Conservation (phyloP, 495 filamentous ascomycete genomes). For the Neurospora cerealis region DNA sequence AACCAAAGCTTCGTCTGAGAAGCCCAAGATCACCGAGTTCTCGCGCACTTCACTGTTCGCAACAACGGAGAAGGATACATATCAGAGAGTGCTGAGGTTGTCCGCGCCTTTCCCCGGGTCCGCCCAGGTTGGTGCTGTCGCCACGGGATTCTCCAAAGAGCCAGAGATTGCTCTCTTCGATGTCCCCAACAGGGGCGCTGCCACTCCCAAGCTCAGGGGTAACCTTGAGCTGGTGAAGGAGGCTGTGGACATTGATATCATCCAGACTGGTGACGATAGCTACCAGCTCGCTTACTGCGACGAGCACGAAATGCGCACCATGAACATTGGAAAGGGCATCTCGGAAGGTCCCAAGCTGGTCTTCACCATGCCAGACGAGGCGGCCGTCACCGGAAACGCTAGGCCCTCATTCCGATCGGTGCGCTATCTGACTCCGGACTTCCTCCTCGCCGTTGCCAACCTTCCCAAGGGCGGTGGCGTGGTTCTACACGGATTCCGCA, state of each 20-base stretch:
- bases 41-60: slow-evolving; percentile 56
- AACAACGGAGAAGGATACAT: slow-evolving; percentile 40
- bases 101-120: slow-evolving; percentile 47
- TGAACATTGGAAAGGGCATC: slow-evolving; percentile 38
- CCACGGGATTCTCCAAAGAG: slow-evolving; percentile 61
- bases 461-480: slow-evolving; percentile 35
- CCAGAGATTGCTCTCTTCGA: slow-evolving; percentile 72
- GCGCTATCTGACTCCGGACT: slow-evolving; percentile 69
- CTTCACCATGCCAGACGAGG: slow-evolving; percentile 48
- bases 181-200: slow-evolving; percentile 44
- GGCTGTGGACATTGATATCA: slow-evolving; percentile 73
- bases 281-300: slow-evolving; percentile 75
- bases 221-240: slow-evolving; percentile 61
- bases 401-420: slow-evolving; percentile 53
- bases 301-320: slow-evolving; percentile 57
- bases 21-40: slow-evolving; percentile 41
- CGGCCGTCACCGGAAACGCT: slow-evolving; percentile 32
- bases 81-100: slow-evolving; percentile 69
- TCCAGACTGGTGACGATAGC: slow-evolving; percentile 44
- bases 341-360: slow-evolving; percentile 46
- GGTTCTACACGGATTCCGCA: slow-evolving; percentile 42
- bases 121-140: slow-evolving; percentile 58
- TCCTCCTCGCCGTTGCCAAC: slow-evolving; percentile 55
- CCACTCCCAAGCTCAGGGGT: slow-evolving; percentile 51
- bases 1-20: slow-evolving; percentile 23